Evolutionary conservation across 1,284 basidiomycete species (phyloP).

Genomic region (Paramarasmius palmivorus): DNA sequence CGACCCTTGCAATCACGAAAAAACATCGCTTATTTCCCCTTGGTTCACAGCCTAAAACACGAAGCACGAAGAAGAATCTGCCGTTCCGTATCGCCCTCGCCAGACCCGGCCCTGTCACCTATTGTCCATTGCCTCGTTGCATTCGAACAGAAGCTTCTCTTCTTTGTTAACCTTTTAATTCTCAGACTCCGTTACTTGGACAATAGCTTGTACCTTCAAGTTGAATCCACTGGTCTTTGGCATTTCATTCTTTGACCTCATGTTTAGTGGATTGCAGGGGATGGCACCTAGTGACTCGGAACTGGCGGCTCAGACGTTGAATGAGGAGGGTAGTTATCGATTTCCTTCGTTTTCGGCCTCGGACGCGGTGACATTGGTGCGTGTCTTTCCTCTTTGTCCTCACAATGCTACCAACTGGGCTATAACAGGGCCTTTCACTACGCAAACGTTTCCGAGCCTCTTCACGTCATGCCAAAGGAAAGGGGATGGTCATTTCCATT

Average conservation of each 20-base stretch:
- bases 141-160: background rate
- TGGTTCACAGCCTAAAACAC: no score
- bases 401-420: background rate
- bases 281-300: conserved; percentile 69
- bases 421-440: conserved; percentile 62
- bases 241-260: conserved; percentile 1
- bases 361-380: conserved; percentile 72
- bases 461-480: conserved; percentile 69
- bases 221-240: conserved; percentile 1
- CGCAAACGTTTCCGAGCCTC: conserved; percentile 79
- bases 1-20: no score
- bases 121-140: no score
- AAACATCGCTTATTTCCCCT: no score
- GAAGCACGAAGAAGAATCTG: no score
- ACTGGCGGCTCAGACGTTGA: conserved; percentile 66
- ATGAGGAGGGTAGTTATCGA: conserved; percentile 66
- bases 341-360: conserved; percentile 73
- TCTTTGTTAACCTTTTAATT: background rate
- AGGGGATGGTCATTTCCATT: conserved; percentile 76
- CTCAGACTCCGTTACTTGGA: background rate
- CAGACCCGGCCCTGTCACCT: no score
- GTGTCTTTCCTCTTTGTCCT: conserved; percentile 8
- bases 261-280: conserved; percentile 59
- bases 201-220: background rate
- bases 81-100: no score